Evolutionary conservation across 352 stramenopile species (phyloP), one percentile per base, ranked within the genome.

Genomic region (Phytophthora colocasiae): DNA sequence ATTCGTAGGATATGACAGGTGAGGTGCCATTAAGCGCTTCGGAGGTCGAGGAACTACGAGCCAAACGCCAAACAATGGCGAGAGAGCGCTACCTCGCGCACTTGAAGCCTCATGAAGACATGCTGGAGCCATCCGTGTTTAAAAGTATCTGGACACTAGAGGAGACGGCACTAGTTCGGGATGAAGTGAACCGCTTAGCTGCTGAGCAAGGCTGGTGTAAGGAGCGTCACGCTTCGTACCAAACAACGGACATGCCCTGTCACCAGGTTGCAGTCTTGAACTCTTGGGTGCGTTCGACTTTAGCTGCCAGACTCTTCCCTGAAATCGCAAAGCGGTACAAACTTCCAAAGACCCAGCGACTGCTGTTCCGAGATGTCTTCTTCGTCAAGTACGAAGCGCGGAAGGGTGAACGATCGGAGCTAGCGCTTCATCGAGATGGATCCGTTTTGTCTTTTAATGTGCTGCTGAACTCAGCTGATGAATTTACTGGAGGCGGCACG

Each of bases 371-470:
- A 26, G 90, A 97, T 48, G 73, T 97, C 19, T 97, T 97, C 56
- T 95, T 85, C 56, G 90, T 97, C 58, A 93, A 93, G 49, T 97
- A 97, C 59, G 86, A 95, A 56, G 87, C 85, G 1, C 71, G 69
- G 2, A 49, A 47, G 0, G 78, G 75, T 9, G 85, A 91, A 53
- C 82, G 90, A 41, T 85, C 82, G 0, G 81, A 89, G 50, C 76
- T 98, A 7, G 83, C 91, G 40, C 75, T 97, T 57, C 95, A 98
- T 66, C 92, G 93, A 17, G 94, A 98, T 67, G 95, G 94, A 26
- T 98, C 93, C 7, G 79, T 97, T 4, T 63, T 98, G n/a, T 98
- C 93, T n/a, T 98, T 98, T 68, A 98, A 97, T 52, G 69, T 98
- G 17, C 52, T 98, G 48, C 74, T 98, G 7, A 97, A 97, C 69